Evolutionary conservation across 345 rosid species (phyloP).

Genomic region (Erysimum cheiranthoides): DNA sequence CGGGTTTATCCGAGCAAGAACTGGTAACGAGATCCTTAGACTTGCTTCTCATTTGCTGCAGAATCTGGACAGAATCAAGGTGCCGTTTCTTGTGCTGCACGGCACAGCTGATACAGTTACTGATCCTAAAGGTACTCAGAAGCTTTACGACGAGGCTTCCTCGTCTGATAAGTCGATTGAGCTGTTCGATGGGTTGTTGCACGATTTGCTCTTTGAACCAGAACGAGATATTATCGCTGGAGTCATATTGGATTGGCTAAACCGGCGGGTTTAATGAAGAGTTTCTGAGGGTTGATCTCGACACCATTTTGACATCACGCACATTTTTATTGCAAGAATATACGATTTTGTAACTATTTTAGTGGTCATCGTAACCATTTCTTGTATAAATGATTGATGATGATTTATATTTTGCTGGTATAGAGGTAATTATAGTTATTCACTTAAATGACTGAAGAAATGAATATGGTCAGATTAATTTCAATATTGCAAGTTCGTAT

Average conservation of each 20-base stretch:
- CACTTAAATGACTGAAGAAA: too few species aligned
- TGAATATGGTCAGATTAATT: too few species aligned
- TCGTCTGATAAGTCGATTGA: constrained; percentile 74
- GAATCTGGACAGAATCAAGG: constrained; percentile 59
- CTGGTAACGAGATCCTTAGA: constrained; percentile 87
- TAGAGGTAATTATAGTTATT: background rate
- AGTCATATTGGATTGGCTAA: constrained; percentile 81
- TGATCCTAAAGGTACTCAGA: constrained; percentile 77
- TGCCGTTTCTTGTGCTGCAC: constrained; percentile 80
- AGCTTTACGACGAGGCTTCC: constrained; percentile 67
- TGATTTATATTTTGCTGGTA: background rate
- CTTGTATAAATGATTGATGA: background rate
- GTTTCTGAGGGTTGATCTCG: background rate
- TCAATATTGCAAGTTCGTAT: too few species aligned
- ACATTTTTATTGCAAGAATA: constrained; percentile 3
- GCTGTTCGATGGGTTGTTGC: constrained; percentile 75
- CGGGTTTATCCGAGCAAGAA: constrained; percentile 75
- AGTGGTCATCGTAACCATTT: constrained; percentile 3
- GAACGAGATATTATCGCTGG: constrained; percentile 63
- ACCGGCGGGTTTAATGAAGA: constrained; percentile 47
- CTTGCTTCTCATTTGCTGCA: constrained; percentile 66
- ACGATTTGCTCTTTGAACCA: constrained; percentile 86
- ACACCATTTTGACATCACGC: constrained; percentile 1
- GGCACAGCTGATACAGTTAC: constrained; percentile 87
- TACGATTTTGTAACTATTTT: background rate